phyloP scores from a whole-genome alignment of 1,284 basidiomycete genomes.

The Rhodotorula sp. region DNA sequence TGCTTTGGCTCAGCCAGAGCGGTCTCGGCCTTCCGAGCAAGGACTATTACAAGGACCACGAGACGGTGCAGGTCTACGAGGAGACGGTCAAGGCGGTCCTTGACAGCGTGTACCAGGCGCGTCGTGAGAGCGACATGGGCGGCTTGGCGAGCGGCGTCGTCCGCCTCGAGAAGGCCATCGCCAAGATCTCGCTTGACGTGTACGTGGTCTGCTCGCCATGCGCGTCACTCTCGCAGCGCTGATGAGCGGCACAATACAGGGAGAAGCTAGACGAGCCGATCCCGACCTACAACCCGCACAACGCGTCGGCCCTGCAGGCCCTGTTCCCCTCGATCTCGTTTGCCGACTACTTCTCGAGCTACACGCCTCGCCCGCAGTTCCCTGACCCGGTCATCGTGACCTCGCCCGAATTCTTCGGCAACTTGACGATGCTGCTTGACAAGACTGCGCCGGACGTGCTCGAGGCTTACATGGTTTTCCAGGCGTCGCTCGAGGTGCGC shows the following conservation, averaged over 20 bases:
- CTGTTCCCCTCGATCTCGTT: slow-evolving; percentile 71
- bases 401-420: slow-evolving; percentile 73
- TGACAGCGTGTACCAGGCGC: slow-evolving; percentile 52
- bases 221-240: slow-evolving; percentile 51
- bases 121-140: slow-evolving; percentile 54
- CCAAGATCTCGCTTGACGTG: slow-evolving; percentile 76
- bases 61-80: slow-evolving; percentile 69
- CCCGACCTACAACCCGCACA: slow-evolving; percentile 83
- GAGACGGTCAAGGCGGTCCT: slow-evolving; percentile 61
- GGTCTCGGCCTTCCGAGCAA: slow-evolving; percentile 80
- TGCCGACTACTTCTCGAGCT: slow-evolving; percentile 76
- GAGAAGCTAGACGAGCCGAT: slow-evolving; percentile 70
- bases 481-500: slow-evolving; percentile 46
- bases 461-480: slow-evolving; percentile 74
- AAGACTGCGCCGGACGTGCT: slow-evolving; percentile 70
- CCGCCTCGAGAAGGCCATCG: slow-evolving; percentile 77
- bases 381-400: slow-evolving; percentile 77
- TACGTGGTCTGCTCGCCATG: slow-evolving; percentile 51
- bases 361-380: slow-evolving; percentile 69
- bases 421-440: slow-evolving; percentile 70
- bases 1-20: slow-evolving; percentile 81
- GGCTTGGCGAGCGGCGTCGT: slow-evolving; percentile 71
- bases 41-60: slow-evolving; percentile 87
- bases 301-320: slow-evolving; percentile 62
- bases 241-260: slow-evolving; percentile 55